These are phyloP conservation scores for Ustilaginoidea virens DNA, from an alignment of 2,329 filamentous ascomycete species.

Conservation along the genomic window DNA sequence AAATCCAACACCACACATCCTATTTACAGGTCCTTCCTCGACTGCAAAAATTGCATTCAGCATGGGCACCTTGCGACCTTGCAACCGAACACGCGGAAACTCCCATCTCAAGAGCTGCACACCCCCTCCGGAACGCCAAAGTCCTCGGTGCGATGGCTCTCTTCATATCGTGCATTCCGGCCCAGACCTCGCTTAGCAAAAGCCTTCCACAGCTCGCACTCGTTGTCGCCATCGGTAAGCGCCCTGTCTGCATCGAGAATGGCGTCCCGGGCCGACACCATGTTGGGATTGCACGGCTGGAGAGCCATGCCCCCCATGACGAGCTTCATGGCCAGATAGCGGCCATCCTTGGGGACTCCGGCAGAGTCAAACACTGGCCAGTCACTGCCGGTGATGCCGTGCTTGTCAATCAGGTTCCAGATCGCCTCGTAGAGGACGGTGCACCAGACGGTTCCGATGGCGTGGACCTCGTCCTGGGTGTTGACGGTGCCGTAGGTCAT, in stretches of 20 bases:
- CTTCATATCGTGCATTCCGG: too few relatives aligned
- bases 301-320: slow-evolving; percentile 35
- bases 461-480: slow-evolving; percentile 30
- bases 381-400: too few relatives aligned
- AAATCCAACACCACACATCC: too few relatives aligned
- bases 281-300: slow-evolving; percentile 40
- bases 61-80: too few relatives aligned
- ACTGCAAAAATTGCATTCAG: too few relatives aligned
- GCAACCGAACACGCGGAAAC: too few relatives aligned
- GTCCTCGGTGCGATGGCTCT: too few relatives aligned
- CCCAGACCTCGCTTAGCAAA: slow-evolving; percentile 44
- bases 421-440: slow-evolving; percentile 37
- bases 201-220: slow-evolving; percentile 35
- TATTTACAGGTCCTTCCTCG: too few relatives aligned
- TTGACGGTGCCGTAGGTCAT: slow-evolving; percentile 17
- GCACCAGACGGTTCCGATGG: slow-evolving; percentile 36
- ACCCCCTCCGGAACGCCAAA: too few relatives aligned
- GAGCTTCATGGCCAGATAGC: slow-evolving; percentile 34
- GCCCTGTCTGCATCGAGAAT: slow-evolving; percentile 39
- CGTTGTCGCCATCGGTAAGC: slow-evolving; percentile 33
- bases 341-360: slow-evolving; percentile 36
- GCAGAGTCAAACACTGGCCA: slow-evolving; percentile 30
- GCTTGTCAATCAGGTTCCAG: slow-evolving; percentile 41
- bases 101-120: too few relatives aligned
- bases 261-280: slow-evolving; percentile 36